These are phyloP conservation scores for Tulasnella sp. DNA, from an alignment of 768 basidiomycete species.

Conservation along the genomic window DNA sequence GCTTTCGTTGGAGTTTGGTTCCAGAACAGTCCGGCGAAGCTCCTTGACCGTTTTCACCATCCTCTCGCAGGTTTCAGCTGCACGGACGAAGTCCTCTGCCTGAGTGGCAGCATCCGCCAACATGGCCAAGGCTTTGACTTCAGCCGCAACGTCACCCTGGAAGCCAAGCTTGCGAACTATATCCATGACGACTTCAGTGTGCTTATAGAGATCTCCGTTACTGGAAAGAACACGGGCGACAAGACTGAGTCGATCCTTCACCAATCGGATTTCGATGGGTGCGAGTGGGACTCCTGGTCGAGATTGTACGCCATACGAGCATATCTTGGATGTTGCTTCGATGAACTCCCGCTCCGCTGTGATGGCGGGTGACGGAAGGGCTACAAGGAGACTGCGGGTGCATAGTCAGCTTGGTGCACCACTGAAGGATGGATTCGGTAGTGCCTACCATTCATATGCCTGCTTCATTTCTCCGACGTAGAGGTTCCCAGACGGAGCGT, in stretches of 20 bases:
- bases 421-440: conserved; percentile 10
- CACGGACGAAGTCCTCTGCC: conserved; percentile 62
- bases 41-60: conserved; percentile 33
- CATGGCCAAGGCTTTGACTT: conserved; percentile 80
- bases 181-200: conserved; percentile 84
- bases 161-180: conserved; percentile 81
- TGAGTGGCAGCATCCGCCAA: conserved; percentile 77
- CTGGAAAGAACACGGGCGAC: conserved; percentile 74
- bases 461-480: conserved; percentile 91
- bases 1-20: not conserved
- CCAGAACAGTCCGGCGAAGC: not conserved
- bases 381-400: conserved; percentile 58
- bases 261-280: conserved; percentile 86
- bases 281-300: conserved; percentile 64
- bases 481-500: conserved; percentile 83
- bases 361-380: conserved; percentile 48
- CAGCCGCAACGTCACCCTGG: conserved; percentile 53
- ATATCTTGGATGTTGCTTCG: conserved; percentile 89
- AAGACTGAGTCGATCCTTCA: conserved; percentile 78
- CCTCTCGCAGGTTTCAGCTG: conserved; percentile 54
- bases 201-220: conserved; percentile 79
- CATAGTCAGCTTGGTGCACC: conserved; percentile 5
- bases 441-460: conserved; percentile 81
- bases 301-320: conserved; percentile 79
- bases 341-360: conserved; percentile 78